phyloP scores from a whole-genome alignment of 2,329 filamentous ascomycete genomes.

The Corniculantispora saksenae region DNA sequence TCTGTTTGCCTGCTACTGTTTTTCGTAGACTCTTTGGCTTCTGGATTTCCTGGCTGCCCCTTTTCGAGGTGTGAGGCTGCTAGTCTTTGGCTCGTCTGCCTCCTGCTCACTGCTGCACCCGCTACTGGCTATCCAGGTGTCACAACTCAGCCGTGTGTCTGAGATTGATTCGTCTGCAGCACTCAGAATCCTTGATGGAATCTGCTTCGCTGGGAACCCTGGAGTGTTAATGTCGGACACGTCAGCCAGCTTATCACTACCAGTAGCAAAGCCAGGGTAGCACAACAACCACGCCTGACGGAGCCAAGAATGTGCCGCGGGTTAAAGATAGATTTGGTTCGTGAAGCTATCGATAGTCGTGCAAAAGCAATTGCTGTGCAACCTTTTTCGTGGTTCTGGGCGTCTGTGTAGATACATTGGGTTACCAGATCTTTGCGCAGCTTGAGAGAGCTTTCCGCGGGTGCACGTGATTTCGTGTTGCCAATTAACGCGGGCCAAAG shows the following conservation, averaged over 20 bases:
- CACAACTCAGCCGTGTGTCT: slow-evolving; percentile 6
- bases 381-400: neutral
- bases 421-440: neutral
- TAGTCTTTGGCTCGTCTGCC: neutral
- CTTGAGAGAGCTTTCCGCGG: neutral
- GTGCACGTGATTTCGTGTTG: slow-evolving; percentile 18
- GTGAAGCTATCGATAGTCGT: neutral
- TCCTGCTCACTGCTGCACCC: neutral
- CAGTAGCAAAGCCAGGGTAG: neutral
- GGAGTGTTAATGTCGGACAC: neutral
- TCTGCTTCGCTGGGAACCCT: slow-evolving; percentile 25
- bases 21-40: neutral
- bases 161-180: neutral
- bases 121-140: neutral
- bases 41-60: neutral
- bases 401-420: neutral
- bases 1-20: neutral
- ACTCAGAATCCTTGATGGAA: slow-evolving; percentile 25
- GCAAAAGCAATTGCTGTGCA: neutral
- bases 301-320: neutral
- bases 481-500: slow-evolving; percentile 10
- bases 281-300: neutral
- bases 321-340: neutral
- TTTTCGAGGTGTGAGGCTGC: neutral
- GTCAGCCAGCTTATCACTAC: slow-evolving; percentile 6